Base-by-base conservation (phyloP, 192 early-diverging fungal species). In the Coemansia aciculifera region DNA sequence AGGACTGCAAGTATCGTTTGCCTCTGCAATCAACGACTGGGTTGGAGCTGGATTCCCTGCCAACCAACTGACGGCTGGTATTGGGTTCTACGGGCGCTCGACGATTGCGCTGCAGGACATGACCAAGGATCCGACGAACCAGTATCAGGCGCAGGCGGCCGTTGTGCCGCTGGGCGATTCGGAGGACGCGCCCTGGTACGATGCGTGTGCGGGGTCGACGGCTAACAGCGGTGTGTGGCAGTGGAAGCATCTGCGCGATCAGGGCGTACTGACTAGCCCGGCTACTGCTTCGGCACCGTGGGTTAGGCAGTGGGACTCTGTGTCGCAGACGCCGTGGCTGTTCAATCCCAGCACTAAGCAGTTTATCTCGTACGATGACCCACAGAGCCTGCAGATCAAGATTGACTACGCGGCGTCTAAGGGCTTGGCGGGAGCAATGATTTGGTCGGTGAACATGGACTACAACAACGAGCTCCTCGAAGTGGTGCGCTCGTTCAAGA, bases 321-420 rank as follows among this genome's bases (percentile, higher is more conserved):
- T 73, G 9, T 86, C 86, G 1, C 71, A 85, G 71, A 91, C 90
- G 15, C 91, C 89, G 4, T 90, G 90, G 90, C 43, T 91, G 32
- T 93, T 85, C 71, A 89, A 89, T 36, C 78, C 82, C 2, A 56
- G 32, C 13, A 89, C 79, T 8, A 87, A 79, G 40, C 66, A 74
- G 40, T 89, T 87, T 61, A 88, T 92, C 67, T 87, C 87, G 9
- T 92, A 93, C 57, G 89, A 91, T 54, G 89, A 93, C 52, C 78
- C 85, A 4, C 43, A 78, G 32, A 89, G 88, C 21, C 57, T 93
- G 46, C 69, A 68, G 48, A 69, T 85, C 59, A 91, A 91, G 77
- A 85, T 86, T 0, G 69, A 86, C 61, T 89, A 85, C 71, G 88
- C 87, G 12, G 71, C 76, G 15, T 72, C 78, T 5, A 69, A 81